These are phyloP conservation scores for Fraxinus greggii DNA, from an alignment of 305 asterid species.

Conservation along the genomic window DNA sequence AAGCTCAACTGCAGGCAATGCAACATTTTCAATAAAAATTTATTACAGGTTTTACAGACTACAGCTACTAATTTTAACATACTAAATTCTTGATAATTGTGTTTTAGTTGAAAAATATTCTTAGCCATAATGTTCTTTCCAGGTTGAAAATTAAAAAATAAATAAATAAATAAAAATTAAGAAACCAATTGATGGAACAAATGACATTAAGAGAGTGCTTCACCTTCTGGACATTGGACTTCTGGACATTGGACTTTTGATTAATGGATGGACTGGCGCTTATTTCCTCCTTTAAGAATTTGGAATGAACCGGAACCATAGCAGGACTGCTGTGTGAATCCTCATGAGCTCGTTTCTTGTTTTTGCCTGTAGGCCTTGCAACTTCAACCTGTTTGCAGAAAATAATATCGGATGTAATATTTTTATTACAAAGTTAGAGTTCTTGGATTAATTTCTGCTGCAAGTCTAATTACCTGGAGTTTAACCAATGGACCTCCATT, in stretches of 20 bases:
- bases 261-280: constrained; percentile 27
- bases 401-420: constrained; percentile 2
- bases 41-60: background rate
- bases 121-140: constrained; percentile 1
- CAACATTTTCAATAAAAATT: background rate
- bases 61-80: constrained; percentile 10
- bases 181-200: constrained; percentile 17
- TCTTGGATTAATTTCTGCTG: constrained; percentile 20
- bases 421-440: constrained; percentile 15
- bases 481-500: constrained; percentile 49
- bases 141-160: background rate
- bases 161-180: too few species aligned
- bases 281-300: constrained; percentile 36
- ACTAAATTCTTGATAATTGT: constrained; percentile 7
- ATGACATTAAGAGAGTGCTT: constrained; percentile 8
- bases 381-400: constrained; percentile 73
- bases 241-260: constrained; percentile 31
- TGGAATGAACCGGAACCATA: constrained; percentile 45
- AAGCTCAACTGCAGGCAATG: background rate
- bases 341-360: constrained; percentile 75
- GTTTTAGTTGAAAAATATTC: constrained; percentile 13
- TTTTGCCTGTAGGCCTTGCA: constrained; percentile 76
- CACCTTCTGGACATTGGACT: constrained; percentile 44
- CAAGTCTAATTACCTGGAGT: constrained; percentile 57
- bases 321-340: constrained; percentile 46